phyloP scores from a whole-genome alignment of 176 grass and related monocot species.

The Calamus simplicifolius region DNA sequence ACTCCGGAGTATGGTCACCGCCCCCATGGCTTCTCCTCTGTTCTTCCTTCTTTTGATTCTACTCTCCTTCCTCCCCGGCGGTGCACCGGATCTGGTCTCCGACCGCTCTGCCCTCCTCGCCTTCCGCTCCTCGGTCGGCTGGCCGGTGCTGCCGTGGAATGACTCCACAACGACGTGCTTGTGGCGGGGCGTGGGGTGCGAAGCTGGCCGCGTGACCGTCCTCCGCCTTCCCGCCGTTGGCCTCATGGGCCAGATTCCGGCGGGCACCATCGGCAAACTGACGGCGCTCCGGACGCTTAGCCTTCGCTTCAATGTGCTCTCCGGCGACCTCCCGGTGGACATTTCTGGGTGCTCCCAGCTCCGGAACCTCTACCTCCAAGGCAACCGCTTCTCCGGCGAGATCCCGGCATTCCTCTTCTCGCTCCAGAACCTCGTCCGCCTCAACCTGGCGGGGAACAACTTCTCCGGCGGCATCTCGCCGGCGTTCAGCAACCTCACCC shows the following conservation, averaged over 20 bases:
- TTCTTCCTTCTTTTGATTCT: neutral
- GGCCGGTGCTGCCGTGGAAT: slow-evolving; percentile 32
- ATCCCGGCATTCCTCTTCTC: slow-evolving; percentile 31
- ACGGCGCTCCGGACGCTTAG: slow-evolving; percentile 47
- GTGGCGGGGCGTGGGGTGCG: slow-evolving; percentile 53
- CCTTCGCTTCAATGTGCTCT: slow-evolving; percentile 54
- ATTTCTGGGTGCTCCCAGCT: slow-evolving; percentile 20
- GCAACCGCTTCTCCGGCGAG: slow-evolving; percentile 37
- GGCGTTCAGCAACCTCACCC: slow-evolving; percentile 29
- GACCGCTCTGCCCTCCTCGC: slow-evolving; percentile 38
- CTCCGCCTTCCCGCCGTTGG: slow-evolving; percentile 38
- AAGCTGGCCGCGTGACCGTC: slow-evolving; percentile 22
- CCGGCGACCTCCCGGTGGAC: slow-evolving; percentile 32
- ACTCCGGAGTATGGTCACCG: no score
- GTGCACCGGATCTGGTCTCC: slow-evolving; percentile 24
- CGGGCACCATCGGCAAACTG: slow-evolving; percentile 44
- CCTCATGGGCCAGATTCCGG: slow-evolving; percentile 27
- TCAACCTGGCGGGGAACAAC: slow-evolving; percentile 37
- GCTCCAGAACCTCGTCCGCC: slow-evolving; percentile 25
- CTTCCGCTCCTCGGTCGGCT: slow-evolving; percentile 47
- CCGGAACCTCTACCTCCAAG: slow-evolving; percentile 44
- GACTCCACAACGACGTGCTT: slow-evolving; percentile 14
- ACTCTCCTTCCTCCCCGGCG: neutral
- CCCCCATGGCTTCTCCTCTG: no score
- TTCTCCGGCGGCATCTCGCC: slow-evolving; percentile 28